Percentiles rank a stretch among this genome's conserved stretches.
Evolutionary conservation across 2,329 filamentous ascomycete genomes (phyloP).

Genomic region (Alternaria incomplexa): DNA sequence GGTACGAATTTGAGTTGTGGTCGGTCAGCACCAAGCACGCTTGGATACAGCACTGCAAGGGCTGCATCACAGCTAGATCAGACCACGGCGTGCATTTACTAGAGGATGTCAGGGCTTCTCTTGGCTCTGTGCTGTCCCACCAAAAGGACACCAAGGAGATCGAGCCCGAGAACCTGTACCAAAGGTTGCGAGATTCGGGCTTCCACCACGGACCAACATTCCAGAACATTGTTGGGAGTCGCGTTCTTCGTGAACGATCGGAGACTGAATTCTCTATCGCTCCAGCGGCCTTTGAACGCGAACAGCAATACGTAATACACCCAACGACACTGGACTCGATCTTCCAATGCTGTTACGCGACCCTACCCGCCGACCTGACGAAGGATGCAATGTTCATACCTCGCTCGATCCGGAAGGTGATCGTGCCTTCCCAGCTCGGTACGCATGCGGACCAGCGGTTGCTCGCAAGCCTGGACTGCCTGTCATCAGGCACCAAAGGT

Average conservation of each 20-base stretch:
- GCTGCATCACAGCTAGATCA: background rate
- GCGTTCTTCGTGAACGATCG: background rate
- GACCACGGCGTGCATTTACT: background rate
- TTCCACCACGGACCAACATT: constrained; percentile 22
- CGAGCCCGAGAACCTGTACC: constrained; percentile 29
- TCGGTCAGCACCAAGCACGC: background rate
- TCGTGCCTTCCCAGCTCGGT: background rate
- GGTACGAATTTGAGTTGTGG: constrained; percentile 5
- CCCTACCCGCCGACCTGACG: constrained; percentile 2
- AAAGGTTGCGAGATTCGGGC: constrained; percentile 51
- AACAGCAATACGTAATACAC: constrained; percentile 11
- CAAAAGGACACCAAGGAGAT: constrained; percentile 2
- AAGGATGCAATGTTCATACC: constrained; percentile 10
- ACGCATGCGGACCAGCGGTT: background rate
- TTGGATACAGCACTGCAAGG: constrained; percentile 4
- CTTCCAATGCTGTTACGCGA: constrained; percentile 7
- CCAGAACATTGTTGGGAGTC: constrained; percentile 8
- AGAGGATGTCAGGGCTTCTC: background rate
- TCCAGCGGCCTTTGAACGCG: background rate
- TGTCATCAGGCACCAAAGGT: background rate
- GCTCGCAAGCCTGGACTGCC: background rate
- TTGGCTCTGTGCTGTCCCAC: background rate
- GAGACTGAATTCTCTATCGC: background rate
- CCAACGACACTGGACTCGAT: constrained; percentile 17
- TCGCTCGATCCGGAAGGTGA: constrained; percentile 12